These are phyloP conservation scores for Eurotiales sp. DNA, from an alignment of 2,329 filamentous ascomycete genomes.

Conservation along the genomic window DNA sequence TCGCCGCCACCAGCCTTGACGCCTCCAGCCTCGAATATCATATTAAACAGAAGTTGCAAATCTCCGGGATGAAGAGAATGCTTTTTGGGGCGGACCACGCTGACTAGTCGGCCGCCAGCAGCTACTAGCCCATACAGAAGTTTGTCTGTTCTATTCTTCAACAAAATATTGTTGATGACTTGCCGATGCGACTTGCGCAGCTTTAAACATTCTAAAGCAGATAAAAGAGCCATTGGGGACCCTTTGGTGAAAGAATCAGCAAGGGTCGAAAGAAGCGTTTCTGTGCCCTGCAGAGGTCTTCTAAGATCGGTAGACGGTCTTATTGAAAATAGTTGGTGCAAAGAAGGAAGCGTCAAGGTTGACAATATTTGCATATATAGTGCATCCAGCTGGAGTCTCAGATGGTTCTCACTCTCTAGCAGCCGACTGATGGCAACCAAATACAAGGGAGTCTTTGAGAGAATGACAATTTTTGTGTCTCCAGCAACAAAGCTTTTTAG, in stretches of 20 bases:
- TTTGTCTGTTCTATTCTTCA: conserved; percentile 72
- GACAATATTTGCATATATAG: conserved; percentile 98
- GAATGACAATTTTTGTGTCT: conserved; percentile 76
- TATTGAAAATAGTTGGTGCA: conserved; percentile 82
- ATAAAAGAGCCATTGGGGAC: conserved; percentile 82
- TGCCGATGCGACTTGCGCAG: conserved; percentile 83
- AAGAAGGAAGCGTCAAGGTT: conserved; percentile 81
- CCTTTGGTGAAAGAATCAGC: conserved; percentile 93
- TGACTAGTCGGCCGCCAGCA: conserved; percentile 86
- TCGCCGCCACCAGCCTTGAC: conserved; percentile 91
- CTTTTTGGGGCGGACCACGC: conserved; percentile 87
- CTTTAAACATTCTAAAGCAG: conserved; percentile 88
- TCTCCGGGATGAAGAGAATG: conserved; percentile 95
- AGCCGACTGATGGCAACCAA: conserved; percentile 90
- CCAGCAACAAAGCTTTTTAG: conserved; percentile 85
- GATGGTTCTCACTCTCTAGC: conserved; percentile 85
- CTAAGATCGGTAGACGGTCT: conserved; percentile 92
- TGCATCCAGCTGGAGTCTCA: conserved; percentile 83
- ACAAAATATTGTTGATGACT: conserved; percentile 78
- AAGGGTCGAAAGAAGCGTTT: conserved; percentile 82
- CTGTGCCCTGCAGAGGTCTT: conserved; percentile 84
- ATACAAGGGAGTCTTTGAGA: conserved; percentile 81
- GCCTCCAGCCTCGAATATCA: conserved; percentile 93
- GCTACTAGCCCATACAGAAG: conserved; percentile 92
- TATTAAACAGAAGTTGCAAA: conserved; percentile 95